Base-by-base conservation (phyloP, 139 green algal genomes). In the Chlorella sp. region DNA sequence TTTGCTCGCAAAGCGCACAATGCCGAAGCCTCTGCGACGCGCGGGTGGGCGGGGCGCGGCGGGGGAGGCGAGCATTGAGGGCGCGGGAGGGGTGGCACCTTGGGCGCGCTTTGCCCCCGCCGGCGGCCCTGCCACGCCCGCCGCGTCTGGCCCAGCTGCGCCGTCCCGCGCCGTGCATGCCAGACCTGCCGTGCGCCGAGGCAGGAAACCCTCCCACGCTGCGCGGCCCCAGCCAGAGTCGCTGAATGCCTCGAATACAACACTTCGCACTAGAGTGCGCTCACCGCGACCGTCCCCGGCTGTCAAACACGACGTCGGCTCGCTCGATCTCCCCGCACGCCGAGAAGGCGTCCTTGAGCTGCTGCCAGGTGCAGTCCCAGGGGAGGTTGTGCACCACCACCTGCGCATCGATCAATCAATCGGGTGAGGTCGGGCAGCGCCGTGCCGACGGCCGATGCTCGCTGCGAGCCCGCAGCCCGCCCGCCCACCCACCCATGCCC, bases 351-450 rank as follows among this genome's bases (percentile, higher is more conserved):
- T 97, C 92, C 82, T 94, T 94, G 23, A 97, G 86, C 76, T 93
- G 79, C 85, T 97, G 90, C 91, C 92, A 96, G 3, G 88, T 93
- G 87, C 86, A 94, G 45, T 86, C 87, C 93, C 93, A 97, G 0
- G 93, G 93, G 25, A 97, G 84, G 77, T 97, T 97, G 86, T 97
- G 93, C 40, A 97, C 93, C 27, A 97, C 93, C 27, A 95, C 92
- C 90, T 94, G 85, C 31, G n/a, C n/a, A n/a, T n/a, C n/a, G n/a
- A n/a, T n/a, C n/a, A n/a, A n/a, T n/a, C n/a, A n/a, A n/a, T n/a
- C n/a, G n/a, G n/a, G n/a, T n/a, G n/a, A n/a, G n/a, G n/a, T n/a
- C n/a, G n/a, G n/a, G n/a, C n/a, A n/a, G n/a, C n/a, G n/a, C n/a
- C n/a, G n/a, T n/a, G n/a, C n/a, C n/a, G n/a, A n/a, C n/a, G n/a